These are phyloP conservation scores for Lachnellula suecica DNA, from an alignment of 2,329 filamentous ascomycete genomes.

Conservation along the genomic window DNA sequence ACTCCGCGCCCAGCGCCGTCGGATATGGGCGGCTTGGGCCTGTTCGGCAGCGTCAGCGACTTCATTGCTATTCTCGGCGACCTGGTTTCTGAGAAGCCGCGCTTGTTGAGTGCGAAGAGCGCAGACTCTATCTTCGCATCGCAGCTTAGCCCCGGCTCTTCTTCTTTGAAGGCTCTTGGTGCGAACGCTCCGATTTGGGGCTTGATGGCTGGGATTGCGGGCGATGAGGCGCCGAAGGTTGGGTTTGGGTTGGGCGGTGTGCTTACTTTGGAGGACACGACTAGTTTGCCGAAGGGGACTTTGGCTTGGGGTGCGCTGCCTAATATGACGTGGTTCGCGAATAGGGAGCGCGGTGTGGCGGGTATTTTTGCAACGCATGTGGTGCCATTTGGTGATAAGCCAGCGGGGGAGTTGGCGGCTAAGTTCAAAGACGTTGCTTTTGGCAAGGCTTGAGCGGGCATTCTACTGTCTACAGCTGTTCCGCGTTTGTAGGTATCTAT, in stretches of 20 bases:
- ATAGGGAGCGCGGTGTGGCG: not conserved
- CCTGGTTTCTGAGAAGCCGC: not conserved
- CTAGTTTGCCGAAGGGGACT: not conserved
- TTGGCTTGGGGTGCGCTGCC: not conserved
- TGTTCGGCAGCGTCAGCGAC: not conserved
- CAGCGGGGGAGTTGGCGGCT: too few species aligned
- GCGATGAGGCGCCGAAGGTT: constrained; percentile 30
- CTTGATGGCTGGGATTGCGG: not conserved
- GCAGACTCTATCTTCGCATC: constrained; percentile 3
- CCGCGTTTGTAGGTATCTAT: too few species aligned
- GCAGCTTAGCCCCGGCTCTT: not conserved
- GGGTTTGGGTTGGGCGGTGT: not conserved
- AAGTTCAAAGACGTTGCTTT: too few species aligned
- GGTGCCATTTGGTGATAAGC: not conserved
- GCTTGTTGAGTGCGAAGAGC: not conserved
- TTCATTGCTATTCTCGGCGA: not conserved
- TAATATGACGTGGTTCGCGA: not conserved
- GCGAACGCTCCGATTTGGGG: constrained; percentile 22
- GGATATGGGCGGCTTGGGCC: constrained; percentile 23
- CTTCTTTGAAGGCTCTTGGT: not conserved
- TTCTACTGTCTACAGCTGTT: too few species aligned
- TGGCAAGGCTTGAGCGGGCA: too few species aligned
- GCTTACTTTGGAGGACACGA: not conserved
- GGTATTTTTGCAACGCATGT: not conserved
- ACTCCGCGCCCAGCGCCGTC: constrained; percentile 36